These are phyloP conservation scores for Colletotrichum zoysiae DNA, from an alignment of 2,329 filamentous ascomycete species.

Conservation along the genomic window DNA sequence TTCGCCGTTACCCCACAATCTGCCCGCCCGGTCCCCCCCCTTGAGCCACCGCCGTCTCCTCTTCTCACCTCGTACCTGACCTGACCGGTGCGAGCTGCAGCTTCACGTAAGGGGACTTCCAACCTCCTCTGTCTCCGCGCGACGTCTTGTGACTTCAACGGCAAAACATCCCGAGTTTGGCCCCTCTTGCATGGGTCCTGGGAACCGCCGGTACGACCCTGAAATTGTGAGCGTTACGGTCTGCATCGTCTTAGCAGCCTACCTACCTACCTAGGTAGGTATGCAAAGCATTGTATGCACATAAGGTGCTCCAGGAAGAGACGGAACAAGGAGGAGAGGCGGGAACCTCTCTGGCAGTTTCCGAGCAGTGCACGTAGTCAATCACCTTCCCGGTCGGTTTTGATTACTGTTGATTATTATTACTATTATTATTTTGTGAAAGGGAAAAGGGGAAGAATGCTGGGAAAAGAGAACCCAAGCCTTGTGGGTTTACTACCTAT, in stretches of 20 bases:
- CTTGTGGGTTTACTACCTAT: not conserved
- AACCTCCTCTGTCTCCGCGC: conserved; percentile 7
- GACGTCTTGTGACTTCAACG: conserved; percentile 1
- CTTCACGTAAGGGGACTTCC: not conserved
- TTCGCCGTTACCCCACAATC: conserved; percentile 43
- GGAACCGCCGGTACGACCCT: not conserved
- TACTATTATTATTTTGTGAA: no score
- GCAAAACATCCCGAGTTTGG: not conserved
- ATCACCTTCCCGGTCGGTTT: conserved; percentile 7
- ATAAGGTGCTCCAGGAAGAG: not conserved
- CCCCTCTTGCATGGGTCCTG: not conserved
- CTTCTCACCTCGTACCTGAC: conserved; percentile 2
- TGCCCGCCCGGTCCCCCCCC: conserved; percentile 21
- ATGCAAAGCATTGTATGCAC: not conserved
- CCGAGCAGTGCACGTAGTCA: conserved; percentile 19
- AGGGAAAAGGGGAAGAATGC: not conserved
- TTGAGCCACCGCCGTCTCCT: not conserved
- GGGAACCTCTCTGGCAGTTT: conserved; percentile 3
- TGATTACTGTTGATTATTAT: not conserved
- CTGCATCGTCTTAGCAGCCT: not conserved
- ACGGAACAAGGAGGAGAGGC: not conserved
- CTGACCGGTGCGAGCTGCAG: not conserved
- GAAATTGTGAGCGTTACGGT: not conserved
- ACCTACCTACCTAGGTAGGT: no score
- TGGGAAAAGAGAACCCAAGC: not conserved